These are phyloP conservation scores for Stagonosporopsis vannaccii DNA, from an alignment of 2,329 filamentous ascomycete genomes.

Conservation along the genomic window DNA sequence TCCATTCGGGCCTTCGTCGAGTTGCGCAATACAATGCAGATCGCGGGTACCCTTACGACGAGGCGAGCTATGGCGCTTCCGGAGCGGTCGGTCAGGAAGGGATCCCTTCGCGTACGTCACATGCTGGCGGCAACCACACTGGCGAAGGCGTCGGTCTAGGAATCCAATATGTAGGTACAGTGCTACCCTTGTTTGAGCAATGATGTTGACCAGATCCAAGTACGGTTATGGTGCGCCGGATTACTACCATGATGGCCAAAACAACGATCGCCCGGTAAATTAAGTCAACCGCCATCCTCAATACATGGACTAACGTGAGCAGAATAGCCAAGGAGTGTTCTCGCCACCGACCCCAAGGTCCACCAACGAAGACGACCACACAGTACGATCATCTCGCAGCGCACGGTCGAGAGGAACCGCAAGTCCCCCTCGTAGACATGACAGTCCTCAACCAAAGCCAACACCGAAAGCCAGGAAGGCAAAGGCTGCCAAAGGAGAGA, in stretches of 20 bases:
- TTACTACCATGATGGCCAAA: slow-evolving; percentile 40
- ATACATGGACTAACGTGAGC: slow-evolving; percentile 25
- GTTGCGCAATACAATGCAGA: slow-evolving; percentile 54
- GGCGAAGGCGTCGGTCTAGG: slow-evolving; percentile 35
- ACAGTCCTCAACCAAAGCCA: slow-evolving; percentile 37
- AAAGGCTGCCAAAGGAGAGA: slow-evolving; percentile 54
- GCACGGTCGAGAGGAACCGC: slow-evolving; percentile 33
- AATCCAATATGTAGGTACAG: slow-evolving; percentile 43
- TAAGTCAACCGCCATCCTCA: background rate
- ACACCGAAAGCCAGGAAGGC: slow-evolving; percentile 53
- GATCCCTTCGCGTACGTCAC: slow-evolving; percentile 39
- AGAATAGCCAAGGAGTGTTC: slow-evolving; percentile 40
- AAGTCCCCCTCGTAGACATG: slow-evolving; percentile 33
- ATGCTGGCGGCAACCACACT: slow-evolving; percentile 32
- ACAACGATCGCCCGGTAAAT: slow-evolving; percentile 37
- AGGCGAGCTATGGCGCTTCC: slow-evolving; percentile 41
- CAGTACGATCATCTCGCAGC: slow-evolving; percentile 50
- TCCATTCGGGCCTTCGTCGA: slow-evolving; percentile 50
- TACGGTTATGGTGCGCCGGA: slow-evolving; percentile 41
- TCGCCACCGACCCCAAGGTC: slow-evolving; percentile 56
- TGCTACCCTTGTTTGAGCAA: background rate
- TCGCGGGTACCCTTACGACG: slow-evolving; percentile 48
- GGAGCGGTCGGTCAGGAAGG: slow-evolving; percentile 36
- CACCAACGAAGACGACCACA: slow-evolving; percentile 50
- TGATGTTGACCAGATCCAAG: slow-evolving; percentile 36